Percentiles rank a stretch among this genome's conserved stretches.
Evolutionary conservation across 2,329 filamentous ascomycete genomes (phyloP).

Genomic region (Juglanconis sp.): DNA sequence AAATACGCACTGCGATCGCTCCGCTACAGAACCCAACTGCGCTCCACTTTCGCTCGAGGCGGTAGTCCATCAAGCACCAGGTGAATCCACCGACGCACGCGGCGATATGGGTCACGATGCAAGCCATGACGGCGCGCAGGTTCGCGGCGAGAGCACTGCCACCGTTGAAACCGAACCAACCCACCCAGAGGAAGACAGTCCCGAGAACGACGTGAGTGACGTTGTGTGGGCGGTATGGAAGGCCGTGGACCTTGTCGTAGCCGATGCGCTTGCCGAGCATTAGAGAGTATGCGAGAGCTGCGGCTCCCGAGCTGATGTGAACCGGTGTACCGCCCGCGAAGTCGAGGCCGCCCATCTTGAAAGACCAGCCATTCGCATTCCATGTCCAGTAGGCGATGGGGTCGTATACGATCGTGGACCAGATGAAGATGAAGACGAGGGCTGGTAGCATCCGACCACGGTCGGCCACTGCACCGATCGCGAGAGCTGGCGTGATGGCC

Average conservation of each 20-base stretch:
- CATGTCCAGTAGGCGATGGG: slow-evolving; percentile 76
- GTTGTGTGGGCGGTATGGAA: slow-evolving; percentile 69
- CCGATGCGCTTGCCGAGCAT: slow-evolving; percentile 69
- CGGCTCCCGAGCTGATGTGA: slow-evolving; percentile 69
- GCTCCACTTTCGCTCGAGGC: slow-evolving; percentile 90
- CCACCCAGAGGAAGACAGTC: slow-evolving; percentile 80
- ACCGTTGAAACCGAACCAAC: slow-evolving; percentile 96
- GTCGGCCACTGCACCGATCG: slow-evolving; percentile 59
- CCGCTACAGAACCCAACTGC: slow-evolving; percentile 93
- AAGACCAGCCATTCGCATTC: slow-evolving; percentile 72
- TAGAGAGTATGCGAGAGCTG: slow-evolving; percentile 69
- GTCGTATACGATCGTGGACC: slow-evolving; percentile 70
- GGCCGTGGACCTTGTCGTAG: slow-evolving; percentile 58
- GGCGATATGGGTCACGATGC: slow-evolving; percentile 82
- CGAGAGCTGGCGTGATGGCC: slow-evolving; percentile 70
- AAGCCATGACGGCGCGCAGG: slow-evolving; percentile 84
- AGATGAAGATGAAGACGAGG: slow-evolving; percentile 66
- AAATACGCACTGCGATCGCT: slow-evolving; percentile 56
- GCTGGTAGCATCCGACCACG: slow-evolving; percentile 60
- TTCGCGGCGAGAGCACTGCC: slow-evolving; percentile 79
- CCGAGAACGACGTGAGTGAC: slow-evolving; percentile 72
- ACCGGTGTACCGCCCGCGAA: slow-evolving; percentile 75
- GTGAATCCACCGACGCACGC: slow-evolving; percentile 78
- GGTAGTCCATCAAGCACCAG: slow-evolving; percentile 84
- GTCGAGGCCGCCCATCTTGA: slow-evolving; percentile 65